phyloP scores from a whole-genome alignment of 1,284 basidiomycete genomes.

The Moesziomyces sp. region DNA sequence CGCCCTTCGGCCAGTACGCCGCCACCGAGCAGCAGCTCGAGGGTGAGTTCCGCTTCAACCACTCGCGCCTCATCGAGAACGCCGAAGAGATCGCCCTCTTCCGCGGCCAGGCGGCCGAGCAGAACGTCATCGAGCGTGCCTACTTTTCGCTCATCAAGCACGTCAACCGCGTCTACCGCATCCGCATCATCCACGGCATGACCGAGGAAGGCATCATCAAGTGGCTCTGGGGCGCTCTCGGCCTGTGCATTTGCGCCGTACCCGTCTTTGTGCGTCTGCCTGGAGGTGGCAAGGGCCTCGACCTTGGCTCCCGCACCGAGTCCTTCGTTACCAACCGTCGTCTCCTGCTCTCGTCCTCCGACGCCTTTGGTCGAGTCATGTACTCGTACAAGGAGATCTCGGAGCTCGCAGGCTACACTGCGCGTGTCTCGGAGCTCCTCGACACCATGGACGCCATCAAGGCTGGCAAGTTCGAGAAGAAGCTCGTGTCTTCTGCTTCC shows the following conservation, averaged over 20 bases:
- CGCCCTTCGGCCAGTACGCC: constrained; percentile 92
- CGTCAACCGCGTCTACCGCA: constrained; percentile 82
- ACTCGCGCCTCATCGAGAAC: constrained; percentile 92
- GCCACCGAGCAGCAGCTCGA: constrained; percentile 78
- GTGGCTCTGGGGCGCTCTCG: constrained; percentile 94
- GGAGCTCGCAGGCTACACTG: constrained; percentile 94
- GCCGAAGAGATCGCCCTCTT: constrained; percentile 94
- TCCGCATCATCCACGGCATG: constrained; percentile 89
- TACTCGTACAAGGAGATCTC: constrained; percentile 93
- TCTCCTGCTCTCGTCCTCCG: constrained; percentile 77
- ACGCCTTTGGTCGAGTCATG: constrained; percentile 78
- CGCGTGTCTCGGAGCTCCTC: constrained; percentile 86
- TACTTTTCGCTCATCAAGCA: constrained; percentile 90
- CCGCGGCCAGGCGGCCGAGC: constrained; percentile 89
- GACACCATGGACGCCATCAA: constrained; percentile 92
- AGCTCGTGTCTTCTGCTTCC: constrained; percentile 76
- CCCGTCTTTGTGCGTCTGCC: constrained; percentile 92
- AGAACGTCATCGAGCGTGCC: constrained; percentile 88
- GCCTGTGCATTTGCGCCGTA: constrained; percentile 89
- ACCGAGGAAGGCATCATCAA: constrained; percentile 88
- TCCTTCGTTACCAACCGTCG: constrained; percentile 90
- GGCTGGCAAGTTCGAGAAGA: constrained; percentile 87
- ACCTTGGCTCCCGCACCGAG: constrained; percentile 66
- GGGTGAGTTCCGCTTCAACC: constrained; percentile 87
- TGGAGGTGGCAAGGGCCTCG: constrained; percentile 69